Conservation (phyloP, 108 stramenopile species). For the Cyclotella choctawhatcheeana region DNA sequence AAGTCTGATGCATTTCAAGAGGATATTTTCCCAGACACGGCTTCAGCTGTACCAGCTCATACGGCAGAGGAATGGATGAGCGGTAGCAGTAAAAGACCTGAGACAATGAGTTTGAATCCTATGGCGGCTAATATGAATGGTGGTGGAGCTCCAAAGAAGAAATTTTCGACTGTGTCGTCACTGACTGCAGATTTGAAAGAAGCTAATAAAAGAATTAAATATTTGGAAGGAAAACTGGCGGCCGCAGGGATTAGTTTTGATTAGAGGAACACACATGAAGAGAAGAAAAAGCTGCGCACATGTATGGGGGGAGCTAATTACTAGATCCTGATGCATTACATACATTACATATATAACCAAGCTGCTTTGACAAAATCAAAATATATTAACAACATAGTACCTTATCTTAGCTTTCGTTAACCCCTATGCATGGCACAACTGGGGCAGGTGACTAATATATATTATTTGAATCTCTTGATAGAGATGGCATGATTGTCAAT, state of each 20-base stretch:
- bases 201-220: conserved; percentile 72
- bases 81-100: conserved; percentile 88
- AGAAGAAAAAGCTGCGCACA: background rate
- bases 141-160: conserved; percentile 48
- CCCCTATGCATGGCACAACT: too few species aligned
- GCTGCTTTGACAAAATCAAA: background rate
- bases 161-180: conserved; percentile 68
- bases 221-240: conserved; percentile 81
- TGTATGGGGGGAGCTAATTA: background rate
- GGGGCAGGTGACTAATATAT: too few species aligned
- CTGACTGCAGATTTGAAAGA: conserved; percentile 77
- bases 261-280: conserved; percentile 1
- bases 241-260: conserved; percentile 62
- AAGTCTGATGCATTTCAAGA: conserved; percentile 98
- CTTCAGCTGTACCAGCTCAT: conserved; percentile 85
- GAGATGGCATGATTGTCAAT: too few species aligned
- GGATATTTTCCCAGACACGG: conserved; percentile 96
- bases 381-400: too few species aligned
- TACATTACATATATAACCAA: background rate
- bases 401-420: too few species aligned
- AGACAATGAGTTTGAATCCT: conserved; percentile 85
- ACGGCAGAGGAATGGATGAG: conserved; percentile 92
- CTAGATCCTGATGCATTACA: conserved; percentile 6
- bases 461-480: too few species aligned
- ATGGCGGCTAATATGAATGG: conserved; percentile 10